Percentiles rank a stretch among this genome's conserved stretches.
Conservation (phyloP, 495 filamentous ascomycete genomes). For the Aspergillus indologenus region DNA sequence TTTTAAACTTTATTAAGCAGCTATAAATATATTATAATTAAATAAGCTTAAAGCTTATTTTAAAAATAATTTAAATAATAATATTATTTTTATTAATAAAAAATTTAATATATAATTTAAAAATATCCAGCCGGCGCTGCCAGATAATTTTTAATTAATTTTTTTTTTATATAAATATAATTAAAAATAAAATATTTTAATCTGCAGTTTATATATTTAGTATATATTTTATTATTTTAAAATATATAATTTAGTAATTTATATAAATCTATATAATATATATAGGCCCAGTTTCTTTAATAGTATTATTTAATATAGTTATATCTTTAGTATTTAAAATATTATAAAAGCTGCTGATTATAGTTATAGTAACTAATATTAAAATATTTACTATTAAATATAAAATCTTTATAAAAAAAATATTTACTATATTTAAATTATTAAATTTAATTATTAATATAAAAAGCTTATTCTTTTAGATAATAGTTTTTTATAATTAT, state of each 20-base stretch:
- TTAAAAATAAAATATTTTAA: conserved; percentile 1
- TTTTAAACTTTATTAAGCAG: no score
- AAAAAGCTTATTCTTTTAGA: background rate
- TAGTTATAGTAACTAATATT: background rate
- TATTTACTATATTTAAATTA: background rate
- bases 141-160: background rate
- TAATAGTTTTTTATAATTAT: background rate
- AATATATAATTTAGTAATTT: background rate
- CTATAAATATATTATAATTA: background rate
- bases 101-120: background rate
- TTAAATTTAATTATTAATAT: conserved; percentile 6
- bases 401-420: background rate
- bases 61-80: no score
- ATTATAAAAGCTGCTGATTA: background rate
- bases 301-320: background rate
- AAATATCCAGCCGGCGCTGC: background rate
- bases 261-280: background rate
- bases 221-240: background rate
- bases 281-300: background rate
- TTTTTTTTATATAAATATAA: background rate
- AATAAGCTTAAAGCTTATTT: background rate
- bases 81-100: background rate
- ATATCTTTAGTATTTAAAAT: background rate
- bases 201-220: background rate
- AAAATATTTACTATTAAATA: background rate